Base-by-base conservation (phyloP, 2,329 filamentous ascomycete genomes). In the Eutypella sp. region DNA sequence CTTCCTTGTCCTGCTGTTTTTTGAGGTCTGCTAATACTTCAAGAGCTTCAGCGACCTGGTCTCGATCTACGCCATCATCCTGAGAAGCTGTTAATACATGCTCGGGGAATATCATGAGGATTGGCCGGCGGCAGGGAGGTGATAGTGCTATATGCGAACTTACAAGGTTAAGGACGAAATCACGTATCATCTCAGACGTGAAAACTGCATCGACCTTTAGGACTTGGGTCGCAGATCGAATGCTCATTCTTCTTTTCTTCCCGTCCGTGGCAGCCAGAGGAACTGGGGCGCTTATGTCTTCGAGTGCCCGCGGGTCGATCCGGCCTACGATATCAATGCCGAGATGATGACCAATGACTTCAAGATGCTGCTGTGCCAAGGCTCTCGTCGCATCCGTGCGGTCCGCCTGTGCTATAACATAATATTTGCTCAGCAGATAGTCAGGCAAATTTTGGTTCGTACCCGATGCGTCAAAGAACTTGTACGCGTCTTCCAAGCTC, bases 21-120 rank as follows among this genome's bases (percentile, higher is more conserved):
- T 61, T 62, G 16, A 55, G 50, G 3, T 59, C 52, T n/a, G 58
- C 54, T 16, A 63, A 40, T 2, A 59, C 55, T 23, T 58, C 50
- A 9, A 65, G 45, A 37, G 62, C 61, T 33, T 61, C 52, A 6
- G 58, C 42, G 23, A 62, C 46, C 41, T 54, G 52, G 5, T 13
- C 29, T 20, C 56, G 57, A 18, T 60, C 54, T 37, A 47, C 44
- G 11, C 44, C 40, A 5, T 56, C 51, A 20, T 55, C 47, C 59
- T 61, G 25, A 18, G 44, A 5, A 42, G 20, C 5, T 2, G 23
- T 25, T 5, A 42, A 55, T 40, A 55, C 44, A 45, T 20, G n/a
- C 31, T 15, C 15, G 29, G 3, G 10, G 41, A 29, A 10, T 38
- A 18, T 31, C 7, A 24, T 13, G 7, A 34, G 8, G 29, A 5